These are phyloP conservation scores for Colletotrichum graminicola DNA, from an alignment of 2,329 filamentous ascomycete genomes.

Conservation along the genomic window DNA sequence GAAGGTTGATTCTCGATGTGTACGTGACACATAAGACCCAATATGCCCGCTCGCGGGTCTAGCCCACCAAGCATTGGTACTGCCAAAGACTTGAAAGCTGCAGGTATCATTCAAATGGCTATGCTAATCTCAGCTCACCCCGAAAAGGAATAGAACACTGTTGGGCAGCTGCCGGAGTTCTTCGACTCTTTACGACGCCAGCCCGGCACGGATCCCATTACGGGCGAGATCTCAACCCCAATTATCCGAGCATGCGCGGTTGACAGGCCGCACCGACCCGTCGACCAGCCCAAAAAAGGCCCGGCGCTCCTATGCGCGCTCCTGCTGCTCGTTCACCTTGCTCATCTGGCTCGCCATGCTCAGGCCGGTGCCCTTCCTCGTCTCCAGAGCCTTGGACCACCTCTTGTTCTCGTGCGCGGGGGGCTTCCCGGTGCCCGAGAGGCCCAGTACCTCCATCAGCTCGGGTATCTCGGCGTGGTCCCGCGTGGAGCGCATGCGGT, in stretches of 20 bases:
- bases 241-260: slow-evolving; percentile 9
- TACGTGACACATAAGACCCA: too few species aligned
- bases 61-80: too few species aligned
- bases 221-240: slow-evolving; percentile 6
- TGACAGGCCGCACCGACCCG: slow-evolving; percentile 18
- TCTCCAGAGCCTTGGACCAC: slow-evolving; percentile 60
- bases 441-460: slow-evolving; percentile 72
- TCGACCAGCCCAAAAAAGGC: slow-evolving; percentile 26
- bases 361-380: slow-evolving; percentile 66
- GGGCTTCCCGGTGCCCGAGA: slow-evolving; percentile 58
- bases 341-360: slow-evolving; percentile 65
- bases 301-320: slow-evolving; percentile 27
- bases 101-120: slow-evolving; percentile 37
- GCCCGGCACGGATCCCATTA: background rate
- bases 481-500: slow-evolving; percentile 83
- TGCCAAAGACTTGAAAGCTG: slow-evolving; percentile 1
- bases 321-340: slow-evolving; percentile 52
- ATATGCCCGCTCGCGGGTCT: background rate
- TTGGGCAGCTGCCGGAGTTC: slow-evolving; percentile 8
- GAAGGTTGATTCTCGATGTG: too few species aligned
- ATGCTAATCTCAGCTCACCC: slow-evolving; percentile 20
- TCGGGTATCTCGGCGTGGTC: slow-evolving; percentile 81
- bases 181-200: background rate
- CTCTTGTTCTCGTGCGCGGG: slow-evolving; percentile 56
- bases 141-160: slow-evolving; percentile 7